Evolutionary conservation across 2,329 filamentous ascomycete species (phyloP), one percentile per base, ranked within the genome.

Genomic region (Lasiodiplodia gonubiensis): DNA sequence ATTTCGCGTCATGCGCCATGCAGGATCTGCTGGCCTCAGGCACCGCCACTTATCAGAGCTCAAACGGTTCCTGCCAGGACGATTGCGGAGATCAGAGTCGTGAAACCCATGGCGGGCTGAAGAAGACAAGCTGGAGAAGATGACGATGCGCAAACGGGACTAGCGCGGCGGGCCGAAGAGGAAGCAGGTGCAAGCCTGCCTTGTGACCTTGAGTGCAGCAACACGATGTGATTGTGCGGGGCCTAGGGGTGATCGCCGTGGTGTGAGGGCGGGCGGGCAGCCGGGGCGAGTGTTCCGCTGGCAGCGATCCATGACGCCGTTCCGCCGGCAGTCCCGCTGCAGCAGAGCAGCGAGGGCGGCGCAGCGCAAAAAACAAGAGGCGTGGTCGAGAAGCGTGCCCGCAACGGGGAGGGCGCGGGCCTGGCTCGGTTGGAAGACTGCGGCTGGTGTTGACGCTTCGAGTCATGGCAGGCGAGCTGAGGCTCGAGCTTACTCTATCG

Each of bases 151-250:
- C 42, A 23, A 59, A 11, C 18, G 21, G 42, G 25, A 10, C 27
- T 63, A 25, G 59, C 12, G 42, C 59, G 46, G 59, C 42, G 42
- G 59, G 59, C 46, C 59, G 59, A 37, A n/a, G 25, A 18, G 39
- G 14, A 27, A 21, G 39, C 37, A 23, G 18, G 42, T 33, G 16
- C 57, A 61, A 61, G 30, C 46, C 42, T 51, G 59, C 59, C 59
- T 63, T 63, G 59, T 63, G 59, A 63, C 59, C 59, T 23, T 30
- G 42, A n/a, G 59, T 51, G 59, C 59, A 63, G 59, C 59, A 63
- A 48, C 39, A 61, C 57, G 39, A 61, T n/a, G 57, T 48, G 57
- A 61, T 61, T 61, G 39, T 63, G 59, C 59, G 59, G 59, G 59
- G 59, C 59, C 27, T 63, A 51, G 46, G 59, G 59, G 59, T 63